Evolutionary conservation across 495 filamentous ascomycete genomes (phyloP), one percentile per base, ranked within the genome.

Genomic region (Podospora australis): DNA sequence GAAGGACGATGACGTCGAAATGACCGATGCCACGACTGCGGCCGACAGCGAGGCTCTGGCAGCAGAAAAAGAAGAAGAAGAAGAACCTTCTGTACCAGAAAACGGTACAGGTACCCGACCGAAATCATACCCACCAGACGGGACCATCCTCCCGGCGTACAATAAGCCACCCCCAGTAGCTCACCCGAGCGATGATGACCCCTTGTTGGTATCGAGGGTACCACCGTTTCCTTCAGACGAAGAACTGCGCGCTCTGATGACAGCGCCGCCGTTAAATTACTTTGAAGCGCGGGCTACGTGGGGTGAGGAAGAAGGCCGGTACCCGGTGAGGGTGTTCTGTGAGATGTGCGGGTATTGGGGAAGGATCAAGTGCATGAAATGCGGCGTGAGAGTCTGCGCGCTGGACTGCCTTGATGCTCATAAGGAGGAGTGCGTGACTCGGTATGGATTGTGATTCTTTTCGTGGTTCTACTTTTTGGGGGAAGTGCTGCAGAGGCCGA

Each of bases 331-430:
- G 43, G 60, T 63, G 21, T 96, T 96, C 59, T 96, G 90, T 68
- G 87, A 85, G 58, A 82, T 90, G 43, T 96, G 90, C 67, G 90
- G 90, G 24, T 95, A 92, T 65, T 96, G 90, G 90, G 90, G 90
- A 1, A 76, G 84, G 53, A 84, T 89, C 23, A 79, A 77, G 65
- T 96, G 90, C 65, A 79, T 84, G 70, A 90, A 81, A 66, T 96
- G 90, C 68, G 88, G 88, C 28, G 72, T 77, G 46, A 66, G 87
- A 54, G 85, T 84, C 9, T 96, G 90, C 67, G 86, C 87, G 52
- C 64, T 96, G 46, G 83, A 85, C 51, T 95, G 90, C 63, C 78
- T 90, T 53, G 78, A 79, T 53, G 70, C 78, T 35, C 90, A 96
- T 72, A 80, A 86, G 57, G 85, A 89, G 66, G 87, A 78, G 56